Base-by-base conservation (phyloP, 768 basidiomycete species). In the Trametes maxima region DNA sequence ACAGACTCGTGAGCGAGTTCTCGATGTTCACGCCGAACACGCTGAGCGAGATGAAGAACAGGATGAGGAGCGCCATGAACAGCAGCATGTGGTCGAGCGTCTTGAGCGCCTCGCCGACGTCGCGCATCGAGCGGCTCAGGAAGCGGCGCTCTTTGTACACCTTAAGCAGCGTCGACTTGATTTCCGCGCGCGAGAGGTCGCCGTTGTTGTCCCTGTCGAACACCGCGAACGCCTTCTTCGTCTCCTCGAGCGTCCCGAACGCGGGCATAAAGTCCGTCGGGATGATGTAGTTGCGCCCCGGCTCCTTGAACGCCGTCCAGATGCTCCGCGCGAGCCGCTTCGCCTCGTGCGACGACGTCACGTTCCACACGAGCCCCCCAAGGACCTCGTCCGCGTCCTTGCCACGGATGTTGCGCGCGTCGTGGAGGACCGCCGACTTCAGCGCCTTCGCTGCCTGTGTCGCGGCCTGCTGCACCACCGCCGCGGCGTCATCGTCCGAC, bases 131-230 rank as follows among this genome's bases (percentile, higher is more conserved):
- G 53, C 87, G 84, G 43, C 85, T 86, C 25, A 93, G 77, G 76
- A 86, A 86, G 22, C 89, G 82, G 1, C 90, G 85, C 70, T 93
- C 90, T 70, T 87, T 89, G 78, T 92, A 93, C 13, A 89, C 80
- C 68, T 81, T 85, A 61, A 91, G 73, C 24, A 91, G 69, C 28
- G 80, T 81, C 25, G 82, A 77, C 74, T 90, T 92, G 69, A 93
- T 81, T 72, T 93, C 90, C n/a, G 82, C 77, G 39, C 85, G 84
- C 14, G 87, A 85, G 57, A 92, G 78, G 69, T 93, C 90, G 8
- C 88, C 88, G 63, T 92, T 90, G 68, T 82, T 80, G 70, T 93
- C 91, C 65, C 78, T 81, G 73, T 92, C 89, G 67, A 92, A 89
- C 42, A 91, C 81, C 50, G 81, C 81, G 78, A 93, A 93, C 2